Evolutionary conservation across 495 filamentous ascomycete species (phyloP).

Genomic region (Astrothelium macrocarpum): DNA sequence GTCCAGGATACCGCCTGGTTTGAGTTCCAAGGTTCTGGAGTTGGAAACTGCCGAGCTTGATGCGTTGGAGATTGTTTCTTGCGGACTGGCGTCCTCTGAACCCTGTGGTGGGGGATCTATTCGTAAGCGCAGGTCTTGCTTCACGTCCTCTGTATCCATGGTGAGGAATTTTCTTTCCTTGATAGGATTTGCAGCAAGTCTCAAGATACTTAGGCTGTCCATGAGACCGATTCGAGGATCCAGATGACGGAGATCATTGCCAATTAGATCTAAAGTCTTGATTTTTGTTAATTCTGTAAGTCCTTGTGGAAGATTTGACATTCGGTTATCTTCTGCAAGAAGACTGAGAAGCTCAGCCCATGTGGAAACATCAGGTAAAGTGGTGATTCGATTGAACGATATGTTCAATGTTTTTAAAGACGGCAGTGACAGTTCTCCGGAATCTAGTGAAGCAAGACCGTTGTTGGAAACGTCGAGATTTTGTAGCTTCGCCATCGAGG

Average conservation of each 20-base stretch:
- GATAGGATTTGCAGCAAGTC: slow-evolving; percentile 76
- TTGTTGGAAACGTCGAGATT: slow-evolving; percentile 70
- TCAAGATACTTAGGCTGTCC: slow-evolving; percentile 62
- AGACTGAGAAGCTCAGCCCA: slow-evolving; percentile 68
- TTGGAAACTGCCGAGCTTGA: not conserved
- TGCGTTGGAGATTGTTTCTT: slow-evolving; percentile 8
- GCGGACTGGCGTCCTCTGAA: slow-evolving; percentile 7
- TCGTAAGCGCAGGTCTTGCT: slow-evolving; percentile 59
- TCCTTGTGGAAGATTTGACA: slow-evolving; percentile 63
- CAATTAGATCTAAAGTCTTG: slow-evolving; percentile 67
- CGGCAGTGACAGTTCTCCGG: slow-evolving; percentile 50
- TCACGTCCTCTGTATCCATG: slow-evolving; percentile 73
- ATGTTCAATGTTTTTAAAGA: slow-evolving; percentile 63
- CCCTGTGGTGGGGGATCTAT: slow-evolving; percentile 43
- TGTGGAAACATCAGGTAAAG: slow-evolving; percentile 56
- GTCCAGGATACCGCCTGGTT: slow-evolving; percentile 24
- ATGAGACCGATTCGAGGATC: slow-evolving; percentile 72
- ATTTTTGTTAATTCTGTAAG: slow-evolving; percentile 57
- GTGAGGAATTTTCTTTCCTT: slow-evolving; percentile 73
- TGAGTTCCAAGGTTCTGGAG: slow-evolving; percentile 10
- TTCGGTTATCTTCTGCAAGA: slow-evolving; percentile 67
- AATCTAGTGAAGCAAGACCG: slow-evolving; percentile 48
- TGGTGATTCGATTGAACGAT: slow-evolving; percentile 63
- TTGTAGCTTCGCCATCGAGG: slow-evolving; percentile 48
- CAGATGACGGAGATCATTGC: slow-evolving; percentile 67